Conservation (phyloP, 176 grass and related monocot species). For the Thinopyrum elongatum region DNA sequence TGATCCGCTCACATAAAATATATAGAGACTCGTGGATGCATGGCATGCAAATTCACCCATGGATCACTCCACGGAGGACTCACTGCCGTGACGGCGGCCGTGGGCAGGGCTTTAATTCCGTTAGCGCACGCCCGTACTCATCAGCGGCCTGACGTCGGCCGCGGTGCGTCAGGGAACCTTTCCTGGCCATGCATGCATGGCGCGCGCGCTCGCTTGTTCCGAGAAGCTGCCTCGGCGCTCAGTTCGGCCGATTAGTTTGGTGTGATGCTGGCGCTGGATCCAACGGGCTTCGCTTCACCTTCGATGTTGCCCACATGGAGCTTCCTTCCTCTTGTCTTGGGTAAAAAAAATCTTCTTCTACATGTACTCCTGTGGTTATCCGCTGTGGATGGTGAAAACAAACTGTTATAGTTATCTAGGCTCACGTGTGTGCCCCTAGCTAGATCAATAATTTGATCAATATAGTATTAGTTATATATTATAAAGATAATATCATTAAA, state of each 20-base stretch:
- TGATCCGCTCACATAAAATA: not conserved
- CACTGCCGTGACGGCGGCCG: not conserved
- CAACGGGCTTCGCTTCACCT: conserved; percentile 1
- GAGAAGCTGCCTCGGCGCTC: not conserved
- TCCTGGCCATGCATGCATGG: not conserved
- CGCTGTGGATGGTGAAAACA: not conserved
- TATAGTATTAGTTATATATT: no score
- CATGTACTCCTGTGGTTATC: no score
- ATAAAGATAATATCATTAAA: no score
- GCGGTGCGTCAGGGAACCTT: not conserved
- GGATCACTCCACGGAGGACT: no score
- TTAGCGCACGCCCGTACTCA: not conserved
- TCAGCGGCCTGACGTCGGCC: not conserved
- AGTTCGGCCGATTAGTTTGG: not conserved
- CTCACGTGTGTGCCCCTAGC: no score
- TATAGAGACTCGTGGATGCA: not conserved
- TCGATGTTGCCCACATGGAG: not conserved
- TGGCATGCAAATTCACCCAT: not conserved
- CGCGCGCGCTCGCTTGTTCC: not conserved
- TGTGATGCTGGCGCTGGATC: not conserved
- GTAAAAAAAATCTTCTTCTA: not conserved
- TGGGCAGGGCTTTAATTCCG: not conserved
- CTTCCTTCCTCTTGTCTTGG: not conserved
- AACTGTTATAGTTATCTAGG: no score
- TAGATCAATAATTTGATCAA: no score